A percentile compares a stretch with the other conserved stretches of the same genome.
Evolutionary conservation across 1,284 basidiomycete species (phyloP).

Genomic region (Boletellus dicymbophilus): DNA sequence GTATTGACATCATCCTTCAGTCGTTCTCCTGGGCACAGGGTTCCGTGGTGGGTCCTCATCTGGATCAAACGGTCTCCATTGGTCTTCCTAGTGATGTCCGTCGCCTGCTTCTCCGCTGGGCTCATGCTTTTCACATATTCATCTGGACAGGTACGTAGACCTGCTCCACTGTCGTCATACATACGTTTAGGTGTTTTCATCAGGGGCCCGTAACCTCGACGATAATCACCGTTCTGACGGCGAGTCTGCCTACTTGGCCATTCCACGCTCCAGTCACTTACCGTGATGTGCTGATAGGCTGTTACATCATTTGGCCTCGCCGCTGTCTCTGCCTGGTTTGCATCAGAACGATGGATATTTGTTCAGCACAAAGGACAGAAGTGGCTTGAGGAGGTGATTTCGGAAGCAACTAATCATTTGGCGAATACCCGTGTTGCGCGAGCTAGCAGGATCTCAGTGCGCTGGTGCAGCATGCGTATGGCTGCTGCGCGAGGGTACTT

Average conservation of each 20-base stretch:
- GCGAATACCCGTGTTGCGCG: constrained; percentile 42
- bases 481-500: constrained; percentile 19
- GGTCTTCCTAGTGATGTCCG: constrained; percentile 58
- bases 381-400: constrained; percentile 72
- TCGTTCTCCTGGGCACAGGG: constrained; percentile 56
- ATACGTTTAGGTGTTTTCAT: constrained; percentile 14
- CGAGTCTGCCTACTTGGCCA: constrained; percentile 29
- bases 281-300: constrained; percentile 14
- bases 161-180: constrained; percentile 23
- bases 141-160: constrained; percentile 42
- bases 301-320: constrained; percentile 73
- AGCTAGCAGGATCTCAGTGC: constrained; percentile 23
- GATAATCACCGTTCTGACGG: constrained; percentile 73
- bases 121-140: constrained; percentile 55
- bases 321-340: constrained; percentile 78
- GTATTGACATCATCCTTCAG: constrained; percentile 41
- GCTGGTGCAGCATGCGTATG: constrained; percentile 28
- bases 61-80: constrained; percentile 61
- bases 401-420: constrained; percentile 47
- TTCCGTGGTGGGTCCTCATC: constrained; percentile 54
- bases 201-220: constrained; percentile 64
- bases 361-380: constrained; percentile 67
- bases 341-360: constrained; percentile 73
- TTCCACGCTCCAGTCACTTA: constrained; percentile 10
- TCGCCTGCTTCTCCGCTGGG: constrained; percentile 57